These are phyloP conservation scores for Pulchroboletus neoregius DNA, from an alignment of 1,284 basidiomycete genomes.

Conservation along the genomic window DNA sequence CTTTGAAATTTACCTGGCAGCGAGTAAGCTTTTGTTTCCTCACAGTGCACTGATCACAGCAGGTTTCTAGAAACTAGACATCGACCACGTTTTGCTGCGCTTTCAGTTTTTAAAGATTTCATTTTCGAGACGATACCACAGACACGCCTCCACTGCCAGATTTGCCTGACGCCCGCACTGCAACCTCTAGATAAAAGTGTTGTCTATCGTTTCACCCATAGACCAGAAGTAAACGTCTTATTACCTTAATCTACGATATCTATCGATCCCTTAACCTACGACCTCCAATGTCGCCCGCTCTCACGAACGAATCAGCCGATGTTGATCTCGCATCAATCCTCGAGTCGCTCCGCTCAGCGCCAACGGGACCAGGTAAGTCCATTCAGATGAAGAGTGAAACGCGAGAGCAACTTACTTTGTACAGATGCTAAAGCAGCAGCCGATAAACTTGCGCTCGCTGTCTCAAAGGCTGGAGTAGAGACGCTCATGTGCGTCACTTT, in stretches of 20 bases:
- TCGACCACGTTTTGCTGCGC: neutral
- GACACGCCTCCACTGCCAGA: neutral
- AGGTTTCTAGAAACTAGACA: too few relatives aligned
- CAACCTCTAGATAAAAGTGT: constrained; percentile 16
- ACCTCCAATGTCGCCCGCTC: constrained; percentile 51
- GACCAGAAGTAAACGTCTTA: constrained; percentile 20
- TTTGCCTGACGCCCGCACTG: neutral
- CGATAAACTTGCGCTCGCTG: constrained; percentile 69
- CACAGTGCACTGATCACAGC: neutral
- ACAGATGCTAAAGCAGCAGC: constrained; percentile 77
- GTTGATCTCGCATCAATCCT: constrained; percentile 51
- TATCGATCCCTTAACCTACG: constrained; percentile 9
- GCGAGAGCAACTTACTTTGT: constrained; percentile 7
- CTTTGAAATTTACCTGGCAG: neutral
- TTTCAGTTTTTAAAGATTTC: neutral
- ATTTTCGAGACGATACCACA: constrained; percentile 11
- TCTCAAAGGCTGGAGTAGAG: constrained; percentile 60
- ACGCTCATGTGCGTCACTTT: constrained; percentile 52
- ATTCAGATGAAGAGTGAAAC: constrained; percentile 4
- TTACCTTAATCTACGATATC: constrained; percentile 25
- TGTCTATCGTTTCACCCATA: constrained; percentile 14
- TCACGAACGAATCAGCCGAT: constrained; percentile 43
- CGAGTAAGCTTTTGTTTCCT: neutral
- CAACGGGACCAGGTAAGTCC: constrained; percentile 65
- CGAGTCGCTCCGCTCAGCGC: constrained; percentile 62